Conservation (phyloP, 768 basidiomycete genomes). For the Phanerochaete sordida region DNA sequence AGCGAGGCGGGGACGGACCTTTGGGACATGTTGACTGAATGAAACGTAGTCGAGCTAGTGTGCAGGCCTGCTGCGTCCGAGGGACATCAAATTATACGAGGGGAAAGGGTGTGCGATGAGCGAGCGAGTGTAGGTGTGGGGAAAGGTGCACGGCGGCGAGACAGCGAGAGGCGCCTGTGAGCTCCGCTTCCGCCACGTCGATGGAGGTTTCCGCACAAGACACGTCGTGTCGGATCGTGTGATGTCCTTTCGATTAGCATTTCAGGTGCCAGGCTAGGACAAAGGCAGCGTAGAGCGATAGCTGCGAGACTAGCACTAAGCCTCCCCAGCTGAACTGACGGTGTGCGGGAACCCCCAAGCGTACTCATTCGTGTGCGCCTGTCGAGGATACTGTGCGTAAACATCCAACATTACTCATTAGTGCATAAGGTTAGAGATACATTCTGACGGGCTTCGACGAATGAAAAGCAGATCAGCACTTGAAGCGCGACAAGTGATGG, state of each 20-base stretch:
- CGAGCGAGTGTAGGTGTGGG: neutral
- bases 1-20: neutral
- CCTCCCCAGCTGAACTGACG: too few relatives aligned
- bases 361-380: too few relatives aligned
- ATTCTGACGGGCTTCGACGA: neutral
- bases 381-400: too few relatives aligned
- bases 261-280: too few relatives aligned
- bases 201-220: neutral
- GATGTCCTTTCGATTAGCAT: neutral
- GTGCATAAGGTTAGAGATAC: neutral
- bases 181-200: slow-evolving; percentile 7
- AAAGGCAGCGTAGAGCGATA: too few relatives aligned
- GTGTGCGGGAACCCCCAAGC: too few relatives aligned
- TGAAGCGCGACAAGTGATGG: neutral
- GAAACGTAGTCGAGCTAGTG: neutral
- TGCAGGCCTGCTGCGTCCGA: slow-evolving; percentile 20
- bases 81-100: neutral
- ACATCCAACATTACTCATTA: too few relatives aligned
- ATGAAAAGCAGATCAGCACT: neutral
- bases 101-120: neutral
- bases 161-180: neutral
- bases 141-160: neutral
- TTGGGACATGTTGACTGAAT: slow-evolving; percentile 5
- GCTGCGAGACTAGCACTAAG: too few relatives aligned
- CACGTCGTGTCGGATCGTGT: too few relatives aligned